Base-by-base conservation (phyloP, 1,284 basidiomycete species). In the Rhodotorula sp. region DNA sequence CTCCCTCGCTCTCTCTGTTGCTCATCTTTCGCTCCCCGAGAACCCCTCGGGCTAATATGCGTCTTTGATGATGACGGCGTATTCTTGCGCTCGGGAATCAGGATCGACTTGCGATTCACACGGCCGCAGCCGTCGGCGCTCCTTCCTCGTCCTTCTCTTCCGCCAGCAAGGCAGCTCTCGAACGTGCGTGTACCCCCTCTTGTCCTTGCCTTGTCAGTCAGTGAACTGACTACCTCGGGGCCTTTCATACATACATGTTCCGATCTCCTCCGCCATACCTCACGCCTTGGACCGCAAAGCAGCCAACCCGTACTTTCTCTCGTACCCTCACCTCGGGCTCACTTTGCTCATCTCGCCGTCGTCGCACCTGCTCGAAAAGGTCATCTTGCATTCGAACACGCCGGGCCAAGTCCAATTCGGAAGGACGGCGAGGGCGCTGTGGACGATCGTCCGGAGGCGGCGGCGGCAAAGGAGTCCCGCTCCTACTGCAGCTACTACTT, bases 401-500 rank as follows among this genome's bases (percentile, higher is more conserved):
- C 79, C 79, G 2, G 79, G 79, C 31, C 73, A 80, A 56, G 72
- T 78, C 29, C 68, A 77, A n/a, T 80, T 79, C 64, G 78, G 78
- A 3, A 65, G 78, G 46, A 78, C 78, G 23, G 62, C 70, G 1
- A 72, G 73, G 23, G 76, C 73, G 26, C 48, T 46, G 3, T 78
- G 78, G 77, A 47, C 14, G 18, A 34, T 78, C 18, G 31, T 31
- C 18, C 12, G 48, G 39, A 39, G 39, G 34, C 34, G 34, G 34
- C 34, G 34, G 34, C 34, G 34, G 34, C 34, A 34, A 34, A 34
- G 34, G 34, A 34, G 34, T 34, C 34, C 34, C 34, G 34, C 34
- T 34, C 34, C 34, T 34, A 34, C 34, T 34, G 34, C 34, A 34
- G 34, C 34, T 34, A 34, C 34, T 34, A 34, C 34, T 34, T 34